Base-by-base conservation (phyloP, 2,329 filamentous ascomycete genomes). In the Bipolaris oryzae region DNA sequence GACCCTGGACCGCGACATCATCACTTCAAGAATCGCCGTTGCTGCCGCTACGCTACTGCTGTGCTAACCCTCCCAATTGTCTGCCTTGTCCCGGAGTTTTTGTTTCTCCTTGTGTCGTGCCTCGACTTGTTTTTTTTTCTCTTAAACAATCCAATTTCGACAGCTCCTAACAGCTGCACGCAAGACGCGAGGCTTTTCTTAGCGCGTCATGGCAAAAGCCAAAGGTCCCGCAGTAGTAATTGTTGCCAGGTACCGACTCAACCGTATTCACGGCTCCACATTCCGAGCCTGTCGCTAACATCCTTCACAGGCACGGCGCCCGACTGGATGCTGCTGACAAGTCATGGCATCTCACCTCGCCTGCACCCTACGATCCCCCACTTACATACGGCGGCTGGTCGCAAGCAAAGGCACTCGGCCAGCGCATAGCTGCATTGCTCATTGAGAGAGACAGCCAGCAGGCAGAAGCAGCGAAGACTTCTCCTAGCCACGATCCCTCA, bases 251-350 rank as follows among this genome's bases (percentile, higher is more conserved):
- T 80, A 71, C 56, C 38, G 73, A 60, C 42, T 57, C 46, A 31
- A 43, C 52, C 38, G 39, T 39, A 34, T 18, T 35, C 31, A 52
- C 50, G 35, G 33, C 55, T 52, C 42, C 46, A 33, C 31, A 31
- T 50, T 42, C 54, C 58, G 48, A 34, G 33, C 10, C 15, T 28
- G 39, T 60, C 53, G 55, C 67, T 70, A 49, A 67, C 45, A 47
- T 25, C 43, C 9, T 28, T 16, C 16, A 43, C 57, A 88, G 95
- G 78, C 95, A 99, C 77, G 95, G 95, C 71, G 91, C 93, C 68
- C 89, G 95, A 66, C 88, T 99, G 55, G 95, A 99, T 76, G 92
- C 92, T 53, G 92, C 93, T 60, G 93, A 99, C 82, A 92, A 93
- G 74, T 87, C 91, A 76, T 99, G 95, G 95, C 92, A 97, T 76